Evolutionary conservation across 106 monocot species (phyloP).

Genomic region (Allium fistulosum): DNA sequence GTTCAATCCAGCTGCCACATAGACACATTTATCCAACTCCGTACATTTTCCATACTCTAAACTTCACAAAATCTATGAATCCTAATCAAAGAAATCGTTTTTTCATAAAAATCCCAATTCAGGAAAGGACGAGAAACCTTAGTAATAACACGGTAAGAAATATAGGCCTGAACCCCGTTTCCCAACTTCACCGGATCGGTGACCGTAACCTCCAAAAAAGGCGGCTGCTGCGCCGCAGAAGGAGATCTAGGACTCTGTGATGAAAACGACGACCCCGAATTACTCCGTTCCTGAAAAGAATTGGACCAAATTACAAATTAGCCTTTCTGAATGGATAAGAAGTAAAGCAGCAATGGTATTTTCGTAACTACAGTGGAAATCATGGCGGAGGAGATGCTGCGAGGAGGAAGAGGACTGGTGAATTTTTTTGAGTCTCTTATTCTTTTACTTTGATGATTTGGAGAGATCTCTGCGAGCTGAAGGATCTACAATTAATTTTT

Average conservation of each 20-base stretch:
- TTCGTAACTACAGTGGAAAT: conserved; percentile 15
- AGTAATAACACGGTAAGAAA: conserved; percentile 94
- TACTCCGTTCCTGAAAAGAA: conserved; percentile 24
- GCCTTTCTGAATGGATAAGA: background rate
- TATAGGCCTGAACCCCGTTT: conserved; percentile 94
- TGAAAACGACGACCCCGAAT: conserved; percentile 14
- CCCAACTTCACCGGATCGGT: conserved; percentile 96
- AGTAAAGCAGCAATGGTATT: background rate
- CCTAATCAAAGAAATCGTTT: too few species aligned
- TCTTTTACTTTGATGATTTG: too few species aligned
- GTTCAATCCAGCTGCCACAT: too few species aligned
- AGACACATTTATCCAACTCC: too few species aligned
- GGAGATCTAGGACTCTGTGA: conserved; percentile 55
- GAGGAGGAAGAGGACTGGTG: conserved; percentile 1
- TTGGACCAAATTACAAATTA: conserved; percentile 5
- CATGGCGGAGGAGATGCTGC: conserved; percentile 5
- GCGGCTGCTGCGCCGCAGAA: conserved; percentile 35
- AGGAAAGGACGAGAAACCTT: conserved; percentile 33
- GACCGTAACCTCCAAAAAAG: conserved; percentile 72
- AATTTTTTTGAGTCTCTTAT: too few species aligned
- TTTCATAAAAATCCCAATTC: too few species aligned
- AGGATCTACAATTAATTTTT: too few species aligned
- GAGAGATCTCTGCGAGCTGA: too few species aligned
- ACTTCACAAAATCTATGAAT: too few species aligned
- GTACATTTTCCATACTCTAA: too few species aligned